Conservation (phyloP, 139 green algal genomes). For the Mesotaenium endlicherianum region DNA sequence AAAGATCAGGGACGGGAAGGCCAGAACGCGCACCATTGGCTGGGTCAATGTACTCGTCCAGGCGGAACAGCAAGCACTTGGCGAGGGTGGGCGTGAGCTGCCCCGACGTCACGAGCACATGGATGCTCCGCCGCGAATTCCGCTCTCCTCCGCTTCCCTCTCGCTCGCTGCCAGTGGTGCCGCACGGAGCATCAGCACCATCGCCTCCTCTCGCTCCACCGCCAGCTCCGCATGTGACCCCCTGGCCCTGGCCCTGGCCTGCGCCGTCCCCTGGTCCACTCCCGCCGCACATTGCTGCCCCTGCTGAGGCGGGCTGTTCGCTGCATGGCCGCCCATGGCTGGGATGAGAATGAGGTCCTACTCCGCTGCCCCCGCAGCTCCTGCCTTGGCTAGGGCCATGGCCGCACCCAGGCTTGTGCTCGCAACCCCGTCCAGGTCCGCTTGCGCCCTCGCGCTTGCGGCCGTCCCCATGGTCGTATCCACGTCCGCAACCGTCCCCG, state of each 20-base stretch:
- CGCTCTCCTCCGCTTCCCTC: not conserved
- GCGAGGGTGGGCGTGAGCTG: slow-evolving; percentile 33
- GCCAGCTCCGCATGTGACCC: not conserved
- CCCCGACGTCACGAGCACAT: slow-evolving; percentile 30
- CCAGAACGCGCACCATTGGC: slow-evolving; percentile 4
- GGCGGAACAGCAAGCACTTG: slow-evolving; percentile 34
- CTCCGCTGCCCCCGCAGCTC: too few relatives aligned
- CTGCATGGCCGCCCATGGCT: too few relatives aligned
- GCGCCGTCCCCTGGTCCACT: not conserved
- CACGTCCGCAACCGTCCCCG: too few relatives aligned
- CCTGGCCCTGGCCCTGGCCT: not conserved
- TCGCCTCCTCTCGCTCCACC: not conserved
- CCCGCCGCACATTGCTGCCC: too few relatives aligned
- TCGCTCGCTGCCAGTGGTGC: not conserved
- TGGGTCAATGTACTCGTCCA: slow-evolving; percentile 15
- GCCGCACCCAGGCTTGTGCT: too few relatives aligned
- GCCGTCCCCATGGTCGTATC: too few relatives aligned
- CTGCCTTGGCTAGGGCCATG: too few relatives aligned
- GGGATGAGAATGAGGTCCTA: too few relatives aligned
- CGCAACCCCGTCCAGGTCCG: too few relatives aligned
- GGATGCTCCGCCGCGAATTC: not conserved
- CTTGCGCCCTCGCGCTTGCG: too few relatives aligned
- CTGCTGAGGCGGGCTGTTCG: too few relatives aligned
- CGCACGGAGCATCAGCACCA: too few relatives aligned
- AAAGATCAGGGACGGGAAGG: not conserved